Base-by-base conservation (phyloP, 176 grass and related monocot species). In the Hordeum vulgare region DNA sequence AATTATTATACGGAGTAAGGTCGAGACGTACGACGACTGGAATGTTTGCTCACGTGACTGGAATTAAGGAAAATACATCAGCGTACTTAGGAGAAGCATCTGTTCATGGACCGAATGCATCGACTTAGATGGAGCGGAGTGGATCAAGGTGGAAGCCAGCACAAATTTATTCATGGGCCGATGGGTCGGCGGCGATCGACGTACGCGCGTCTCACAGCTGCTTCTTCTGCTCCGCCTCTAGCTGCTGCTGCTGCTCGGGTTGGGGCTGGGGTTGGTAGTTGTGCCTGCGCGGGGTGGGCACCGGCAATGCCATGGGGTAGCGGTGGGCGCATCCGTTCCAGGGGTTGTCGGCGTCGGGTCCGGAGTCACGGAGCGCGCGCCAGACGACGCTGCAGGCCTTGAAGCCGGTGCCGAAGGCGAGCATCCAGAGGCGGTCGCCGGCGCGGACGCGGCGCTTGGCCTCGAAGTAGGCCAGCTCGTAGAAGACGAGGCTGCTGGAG, bases 381-480 rank as follows among this genome's bases (percentile, higher is more conserved):
- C 90, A 97, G 11, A 94, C 88, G 58, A 78, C 75, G 74, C 86
- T 97, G 64, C 92, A 94, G 3, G 92, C 92, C 70, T 97, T 97
- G 78, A 97, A 97, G 0, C 94, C 92, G 7, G 92, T 97, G 40
- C 94, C 94, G 51, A 97, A 97, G 15, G 94, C 92, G 45, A 97
- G 88, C 94, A 97, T 94, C 92, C 94, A 97, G 33, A 97, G 39
- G 6, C 81, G 71, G 74, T 97, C 90, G 35, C 94, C 90, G 8
- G 81, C 80, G 24, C 83, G 85, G 3, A 97, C 75, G 11, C 90
- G 78, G 39, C 94, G 80, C 80, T 92, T 92, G 17, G 92, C 92
- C 35, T 97, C 88, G 37, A 97, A 94, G 88, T 97, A 97, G 44
- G 94, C 94, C 4, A 97, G 71, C 90, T 97, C 94, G 86, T 97